These are phyloP conservation scores for Nicotiana noctiflora DNA, from an alignment of 257 asterid species.

Conservation along the genomic window DNA sequence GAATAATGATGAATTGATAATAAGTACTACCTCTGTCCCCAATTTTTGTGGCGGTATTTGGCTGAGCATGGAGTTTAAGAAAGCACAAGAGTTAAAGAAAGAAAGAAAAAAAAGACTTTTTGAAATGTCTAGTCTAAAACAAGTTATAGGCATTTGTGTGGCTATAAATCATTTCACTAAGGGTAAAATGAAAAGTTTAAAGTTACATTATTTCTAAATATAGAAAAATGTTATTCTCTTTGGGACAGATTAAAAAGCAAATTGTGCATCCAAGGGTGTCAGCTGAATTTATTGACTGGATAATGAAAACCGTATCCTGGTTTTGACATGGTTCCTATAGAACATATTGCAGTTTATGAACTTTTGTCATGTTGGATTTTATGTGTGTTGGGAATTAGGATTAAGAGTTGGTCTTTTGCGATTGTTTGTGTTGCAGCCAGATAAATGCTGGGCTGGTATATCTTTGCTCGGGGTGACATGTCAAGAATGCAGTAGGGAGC, in stretches of 20 bases:
- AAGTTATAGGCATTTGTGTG: too few species aligned
- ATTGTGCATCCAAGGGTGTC: background rate
- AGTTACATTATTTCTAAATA: too few species aligned
- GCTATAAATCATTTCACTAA: too few species aligned
- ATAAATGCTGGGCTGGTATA: conserved; percentile 82
- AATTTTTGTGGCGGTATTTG: too few species aligned
- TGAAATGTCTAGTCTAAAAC: too few species aligned
- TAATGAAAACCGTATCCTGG: background rate
- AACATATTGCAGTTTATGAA: background rate
- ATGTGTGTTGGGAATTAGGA: background rate
- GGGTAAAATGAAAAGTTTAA: too few species aligned
- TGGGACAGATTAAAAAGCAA: too few species aligned
- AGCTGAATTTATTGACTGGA: background rate
- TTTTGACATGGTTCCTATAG: background rate
- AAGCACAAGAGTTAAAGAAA: too few species aligned
- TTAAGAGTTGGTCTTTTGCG: background rate
- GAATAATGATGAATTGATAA: background rate
- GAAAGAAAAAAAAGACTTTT: too few species aligned
- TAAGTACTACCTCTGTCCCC: too few species aligned
- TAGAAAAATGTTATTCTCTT: too few species aligned
- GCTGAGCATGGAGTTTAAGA: too few species aligned
- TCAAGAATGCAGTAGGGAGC: conserved; percentile 79
- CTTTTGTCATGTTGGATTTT: background rate
- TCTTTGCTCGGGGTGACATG: conserved; percentile 85
- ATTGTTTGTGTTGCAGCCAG: conserved; percentile 49